Evolutionary conservation across 257 asterid genomes (phyloP), one percentile per base, ranked within the genome.

Genomic region (Fraxinus pennsylvanica): DNA sequence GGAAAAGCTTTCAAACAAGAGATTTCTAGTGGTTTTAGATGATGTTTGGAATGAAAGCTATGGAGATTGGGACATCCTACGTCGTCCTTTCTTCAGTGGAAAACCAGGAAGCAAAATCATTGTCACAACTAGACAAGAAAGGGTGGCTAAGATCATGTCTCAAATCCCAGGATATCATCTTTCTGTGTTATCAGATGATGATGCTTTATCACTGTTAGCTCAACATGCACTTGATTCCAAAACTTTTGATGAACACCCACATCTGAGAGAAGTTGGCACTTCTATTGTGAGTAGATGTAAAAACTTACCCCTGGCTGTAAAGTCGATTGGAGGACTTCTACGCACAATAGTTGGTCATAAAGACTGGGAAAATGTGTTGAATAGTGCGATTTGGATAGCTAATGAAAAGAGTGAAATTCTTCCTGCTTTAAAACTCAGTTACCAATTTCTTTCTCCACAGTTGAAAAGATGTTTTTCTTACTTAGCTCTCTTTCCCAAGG

Each of bases 21-120:
- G 19, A 47, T 32, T 32, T 3, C 33, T 32, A 32, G 33, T 32
- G 3, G 33, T 32, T 32, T 32, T 32, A 32, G 33, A 81, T 72
- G 81, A 81, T 63, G 39, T 81, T 27, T 81, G 84, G 84, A 81
- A 59, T 65, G 75, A 76, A 0, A 39, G 47, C 63, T 71, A 50
- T 52, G 43, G 6, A 0, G 43, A 35, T 13, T 81, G 75, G 74
- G 72, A 72, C 13, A 41, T 13, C 15, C 33, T 76, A 45, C 67
- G 14, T 2, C 36, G 13, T 30, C 68, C 63, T 71, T 72, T 81
- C 19, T 13, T 3, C 4, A n/a, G 19, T 61, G 78, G 72, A 22
- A 6, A 6, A 14, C 6, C 4, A n/a, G 84, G 81, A 29, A 81
- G 84, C 74, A 81, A 32, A 45, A 76, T 72, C 22, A 50, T 81